Base-by-base conservation (phyloP, 345 rosid genomes). In the Syzygium aromaticum region DNA sequence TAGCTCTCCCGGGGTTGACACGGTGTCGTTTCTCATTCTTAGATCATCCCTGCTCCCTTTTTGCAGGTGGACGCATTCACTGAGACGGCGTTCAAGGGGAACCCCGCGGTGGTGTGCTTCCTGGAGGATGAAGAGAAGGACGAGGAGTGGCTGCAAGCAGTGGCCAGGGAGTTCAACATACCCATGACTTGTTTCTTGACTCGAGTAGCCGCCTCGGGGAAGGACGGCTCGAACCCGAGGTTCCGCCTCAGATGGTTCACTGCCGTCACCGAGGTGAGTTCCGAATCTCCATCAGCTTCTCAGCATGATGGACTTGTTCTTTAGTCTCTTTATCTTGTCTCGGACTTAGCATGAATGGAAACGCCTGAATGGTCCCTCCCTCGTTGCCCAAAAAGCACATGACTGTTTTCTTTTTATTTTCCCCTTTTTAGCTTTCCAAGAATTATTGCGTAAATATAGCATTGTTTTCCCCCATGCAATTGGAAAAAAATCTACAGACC, bases 41-140 rank as follows among this genome's bases (percentile, higher is more conserved):
- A 38, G 28, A 15, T 30, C 46, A 38, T 52, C 11, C 12, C 17
- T 15, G 30, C 28, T 51, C 27, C 33, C 27, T 53, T 43, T 33
- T 77, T 40, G 14, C 89, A 93, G 96, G 99, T 94, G 54, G 96
- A 96, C 67, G 96, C 98, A 2, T 96, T 96, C 92, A 90, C 96
- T 0, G 96, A 93, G n/a, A 89, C 94, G 1, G 90, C 96, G 3
- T 97, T 95, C 92, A 92, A 92, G 90, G 98, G 99, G 8, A 97
- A 95, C 87, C 99, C 98, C 11, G 98, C 97, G 4, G 96, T 94
- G 4, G 98, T 97, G 30, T 97, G 98, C 88, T 90, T 95, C 87
- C 87, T 97, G 87, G 95, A 93, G 30, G 82, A 73, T 11, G 94
- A 94, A 46, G 95, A 91, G 10, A 91, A 89, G 90, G 94, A 94